Evolutionary conservation across 495 filamentous ascomycete genomes (phyloP).

Genomic region (Cryomyces minteri): DNA sequence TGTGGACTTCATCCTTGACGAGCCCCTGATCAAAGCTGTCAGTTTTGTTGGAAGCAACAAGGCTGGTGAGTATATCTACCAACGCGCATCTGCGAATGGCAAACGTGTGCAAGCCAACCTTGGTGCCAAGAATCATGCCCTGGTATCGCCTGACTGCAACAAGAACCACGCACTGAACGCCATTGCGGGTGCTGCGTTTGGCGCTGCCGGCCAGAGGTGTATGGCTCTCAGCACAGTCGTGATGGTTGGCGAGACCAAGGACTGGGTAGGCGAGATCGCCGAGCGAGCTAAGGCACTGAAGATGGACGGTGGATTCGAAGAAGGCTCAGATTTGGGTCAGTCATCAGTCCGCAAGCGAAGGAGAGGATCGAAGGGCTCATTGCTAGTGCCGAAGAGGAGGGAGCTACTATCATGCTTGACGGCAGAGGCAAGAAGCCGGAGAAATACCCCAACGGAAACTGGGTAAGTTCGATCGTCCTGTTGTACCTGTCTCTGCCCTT

Average conservation of each 20-base stretch:
- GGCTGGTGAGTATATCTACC: constrained; percentile 93
- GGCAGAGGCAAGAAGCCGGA: constrained; percentile 71
- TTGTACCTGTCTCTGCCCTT: background rate
- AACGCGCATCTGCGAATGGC: constrained; percentile 77
- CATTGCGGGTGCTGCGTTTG: constrained; percentile 87
- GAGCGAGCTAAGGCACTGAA: constrained; percentile 79
- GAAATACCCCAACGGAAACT: constrained; percentile 96
- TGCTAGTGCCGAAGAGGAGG: constrained; percentile 75
- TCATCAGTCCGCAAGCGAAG: constrained; percentile 87
- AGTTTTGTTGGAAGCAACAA: constrained; percentile 94
- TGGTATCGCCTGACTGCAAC: constrained; percentile 88
- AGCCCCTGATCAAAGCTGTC: constrained; percentile 92
- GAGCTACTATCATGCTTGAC: constrained; percentile 87
- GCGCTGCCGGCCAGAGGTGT: constrained; percentile 90
- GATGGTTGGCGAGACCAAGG: constrained; percentile 84
- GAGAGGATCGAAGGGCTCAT: constrained; percentile 80
- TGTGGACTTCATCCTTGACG: constrained; percentile 95
- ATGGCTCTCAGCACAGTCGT: constrained; percentile 94
- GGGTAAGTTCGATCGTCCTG: constrained; percentile 30
- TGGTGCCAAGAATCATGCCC: constrained; percentile 96
- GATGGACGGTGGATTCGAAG: constrained; percentile 89
- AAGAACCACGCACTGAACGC: constrained; percentile 95
- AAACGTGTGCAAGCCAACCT: constrained; percentile 94
- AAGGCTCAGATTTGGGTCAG: constrained; percentile 85
- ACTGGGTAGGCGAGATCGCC: constrained; percentile 81